Base-by-base conservation (phyloP, 2,329 filamentous ascomycete genomes). In the Dryadomyces quercus-mongolicae region DNA sequence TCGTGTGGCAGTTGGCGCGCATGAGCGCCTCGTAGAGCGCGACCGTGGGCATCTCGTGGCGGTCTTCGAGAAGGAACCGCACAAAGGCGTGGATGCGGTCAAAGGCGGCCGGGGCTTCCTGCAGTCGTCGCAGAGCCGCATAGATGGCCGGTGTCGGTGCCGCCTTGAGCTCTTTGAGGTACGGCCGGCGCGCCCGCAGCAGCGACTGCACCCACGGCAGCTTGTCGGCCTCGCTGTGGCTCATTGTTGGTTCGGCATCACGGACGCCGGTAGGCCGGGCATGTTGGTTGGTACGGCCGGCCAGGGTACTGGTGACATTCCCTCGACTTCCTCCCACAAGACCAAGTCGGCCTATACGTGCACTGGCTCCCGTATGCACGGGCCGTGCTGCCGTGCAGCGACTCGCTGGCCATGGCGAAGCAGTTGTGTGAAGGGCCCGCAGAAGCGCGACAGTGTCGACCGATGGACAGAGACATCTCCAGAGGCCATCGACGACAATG, bases 1-100 rank as follows among this genome's bases (percentile, higher is more conserved):
- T 65, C 1, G 77, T 72, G 63, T 83, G 77, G 34, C 79, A 74
- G 68, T 94, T 90, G 49, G 84, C 81, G 56, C 83, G 74, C 61
- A 95, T 82, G 52, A 95, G 70, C 15, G 84, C 82, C 61, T 88
- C 82, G 67, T 93, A 96, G 51, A 89, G 70, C 53, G 76, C 70
- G 2, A 73, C 62, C 60, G 78, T 80, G 2, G 81, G 80, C 51
- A 67, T 64, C 61, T 84, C 76, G 1, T 70, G 66, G 16, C 81
- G 73, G n/a, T 74, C 68, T 45, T 67, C 68, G 13, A 90, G 66
- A 34, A 91, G 70, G 56, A 81, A 76, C 49, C 76, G 73, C 15
- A 85, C 77, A 8, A 85, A 58, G 1, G 66, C 65, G 2, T 69
- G 64, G 12, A 74, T 69, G 36, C 67, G 60, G 13, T 62, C 50